Base-by-base conservation (phyloP, 768 basidiomycete genomes). In the Multifurca ochricompacta region DNA sequence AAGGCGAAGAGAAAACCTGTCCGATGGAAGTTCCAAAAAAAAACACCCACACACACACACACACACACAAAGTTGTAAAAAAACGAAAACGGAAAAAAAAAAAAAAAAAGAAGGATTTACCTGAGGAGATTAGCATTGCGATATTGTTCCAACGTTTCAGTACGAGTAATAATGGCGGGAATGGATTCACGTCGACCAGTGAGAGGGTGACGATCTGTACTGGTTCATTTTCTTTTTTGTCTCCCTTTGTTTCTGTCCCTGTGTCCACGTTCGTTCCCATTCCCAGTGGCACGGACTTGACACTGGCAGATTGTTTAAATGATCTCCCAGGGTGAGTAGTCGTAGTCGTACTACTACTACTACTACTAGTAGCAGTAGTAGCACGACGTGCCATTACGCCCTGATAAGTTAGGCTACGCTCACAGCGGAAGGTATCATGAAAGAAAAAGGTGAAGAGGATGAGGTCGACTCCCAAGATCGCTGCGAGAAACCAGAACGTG, bases 361-460 rank as follows among this genome's bases (percentile, higher is more conserved):
- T n/a, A n/a, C n/a, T n/a, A n/a, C n/a, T n/a, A n/a, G n/a, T n/a
- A n/a, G n/a, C n/a, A n/a, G n/a, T n/a, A n/a, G n/a, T n/a, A n/a
- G n/a, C n/a, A n/a, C n/a, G n/a, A n/a, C n/a, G n/a, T 43, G 73
- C 69, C 39, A 88, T 69, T 0, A 82, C 81, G 34, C 74, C 73
- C 64, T 88, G 87, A 66, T 93, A 95, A 3, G 81, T 79, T 21
- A 87, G 69, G 50, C 90, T 93, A 40, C 93, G 83, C 63, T 92
- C 88, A 51, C 77, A 71, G 16, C 91, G 78, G 70, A 88, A 94
- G 0, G 90, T 90, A 63, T 94, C 91, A 54, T 78, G 79, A 72
- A 92, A 88, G n/a, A n/a, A n/a, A n/a, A n/a, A n/a, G n/a, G n/a
- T n/a, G n/a, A n/a, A n/a, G n/a, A n/a, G n/a, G n/a, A 80, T 40